Conservation (phyloP, 768 basidiomycete genomes). For the Lepiota subincarnata region DNA sequence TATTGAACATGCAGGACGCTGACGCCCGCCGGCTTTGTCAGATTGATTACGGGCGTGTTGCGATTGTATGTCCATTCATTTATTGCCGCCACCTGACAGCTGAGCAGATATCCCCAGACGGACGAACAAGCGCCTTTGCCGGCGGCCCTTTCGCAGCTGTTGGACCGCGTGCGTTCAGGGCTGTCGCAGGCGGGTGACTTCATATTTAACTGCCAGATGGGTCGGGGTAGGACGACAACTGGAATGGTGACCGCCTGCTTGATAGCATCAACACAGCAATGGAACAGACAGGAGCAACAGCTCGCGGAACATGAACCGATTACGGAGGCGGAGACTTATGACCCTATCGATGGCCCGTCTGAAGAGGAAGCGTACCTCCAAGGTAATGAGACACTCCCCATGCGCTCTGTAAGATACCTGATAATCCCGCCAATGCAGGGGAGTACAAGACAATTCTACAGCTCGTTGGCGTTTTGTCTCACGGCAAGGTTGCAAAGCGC, state of each 20-base stretch:
- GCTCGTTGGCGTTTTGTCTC: conserved; percentile 85
- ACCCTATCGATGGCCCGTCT: conserved; percentile 75
- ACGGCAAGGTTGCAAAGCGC: conserved; percentile 91
- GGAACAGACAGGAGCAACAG: conserved; percentile 34
- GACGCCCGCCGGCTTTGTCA: conserved; percentile 22
- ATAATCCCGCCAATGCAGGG: conserved; percentile 43
- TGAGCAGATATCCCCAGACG: conserved; percentile 48
- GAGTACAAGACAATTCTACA: conserved; percentile 97
- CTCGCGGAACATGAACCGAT: conserved; percentile 38
- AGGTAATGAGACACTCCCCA: conserved; percentile 39
- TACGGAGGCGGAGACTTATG: conserved; percentile 42
- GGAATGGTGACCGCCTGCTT: conserved; percentile 92
- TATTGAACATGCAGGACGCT: background rate
- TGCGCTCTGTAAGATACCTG: background rate
- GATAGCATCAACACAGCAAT: conserved; percentile 69
- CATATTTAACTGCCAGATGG: conserved; percentile 98
- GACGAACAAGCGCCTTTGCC: conserved; percentile 97
- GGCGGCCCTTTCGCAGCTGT: conserved; percentile 72
- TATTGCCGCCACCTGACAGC: background rate
- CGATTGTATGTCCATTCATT: conserved; percentile 60
- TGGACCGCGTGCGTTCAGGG: conserved; percentile 65
- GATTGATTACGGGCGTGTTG: conserved; percentile 86
- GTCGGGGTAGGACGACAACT: conserved; percentile 86
- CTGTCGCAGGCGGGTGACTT: conserved; percentile 67
- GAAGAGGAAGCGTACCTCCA: conserved; percentile 88